Base-by-base conservation (phyloP, 208 protist species). In the Trypanosoma congolense region DNA sequence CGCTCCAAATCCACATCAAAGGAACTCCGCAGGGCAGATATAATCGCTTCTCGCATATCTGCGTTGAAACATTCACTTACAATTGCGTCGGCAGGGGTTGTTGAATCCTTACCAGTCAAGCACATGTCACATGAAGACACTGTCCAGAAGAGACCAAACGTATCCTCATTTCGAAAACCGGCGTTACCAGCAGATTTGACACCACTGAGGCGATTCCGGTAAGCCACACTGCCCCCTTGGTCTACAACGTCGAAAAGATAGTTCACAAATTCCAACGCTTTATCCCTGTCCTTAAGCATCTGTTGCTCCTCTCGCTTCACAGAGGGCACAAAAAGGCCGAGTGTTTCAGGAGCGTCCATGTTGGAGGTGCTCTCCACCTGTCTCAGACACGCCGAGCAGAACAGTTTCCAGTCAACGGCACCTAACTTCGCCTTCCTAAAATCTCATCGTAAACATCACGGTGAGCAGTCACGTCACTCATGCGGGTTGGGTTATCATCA, bases 391-490 rank as follows among this genome's bases (percentile, higher is more conserved):
- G 60, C 56, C 5, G 29, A 28, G 28, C 26, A 22, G 46, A 75
- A 75, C 8, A 24, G 19, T 8, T n/a, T 6, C n/a, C 29, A 29
- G 46, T 59, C 40, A 42, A 71, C 46, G 8, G 18, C 36, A 38
- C 40, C 38, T 14, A 42, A n/a, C 35, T 52, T 22, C 12, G 12
- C 12, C 33, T 9, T 5, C 43, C 45, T 24, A 66, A 16, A 29
- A 67, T 42, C 9, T 19, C 29, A 31, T 75, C 52, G 19, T 67
- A 75, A 21, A 56, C 30, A 8, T 66, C 43, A 47, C 48, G 46
- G 28, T 71, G 50, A n/a, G 57, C 70, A 31, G 58, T 53, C 18
- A 75, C 62, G 31, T 66, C 70, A 18, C 29, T 52, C 70, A 75
- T 75, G 16, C 40, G 26, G 22, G 21, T 56, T 22, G 61, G 61